Evolutionary conservation across 345 rosid genomes (phyloP).

Genomic region (Psidium guajava): DNA sequence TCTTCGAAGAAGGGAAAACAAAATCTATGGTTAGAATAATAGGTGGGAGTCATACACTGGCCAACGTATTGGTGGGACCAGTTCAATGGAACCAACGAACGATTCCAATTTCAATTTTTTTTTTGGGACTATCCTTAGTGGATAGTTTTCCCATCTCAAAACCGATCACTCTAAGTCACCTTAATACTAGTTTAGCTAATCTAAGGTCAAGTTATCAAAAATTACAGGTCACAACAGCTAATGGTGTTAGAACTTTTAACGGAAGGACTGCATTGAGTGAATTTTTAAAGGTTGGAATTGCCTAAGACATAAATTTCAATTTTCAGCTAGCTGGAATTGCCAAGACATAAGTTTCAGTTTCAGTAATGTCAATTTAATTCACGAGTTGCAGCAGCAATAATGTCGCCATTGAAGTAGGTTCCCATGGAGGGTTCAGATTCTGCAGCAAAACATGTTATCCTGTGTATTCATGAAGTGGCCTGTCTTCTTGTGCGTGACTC

Average conservation of each 20-base stretch:
- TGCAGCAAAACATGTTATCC: not conserved
- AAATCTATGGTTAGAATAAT: not conserved
- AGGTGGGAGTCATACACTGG: not conserved
- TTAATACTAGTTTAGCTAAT: not conserved
- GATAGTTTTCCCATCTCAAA: no score
- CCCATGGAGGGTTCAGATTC: not conserved
- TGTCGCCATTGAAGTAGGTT: not conserved
- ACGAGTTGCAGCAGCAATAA: not conserved
- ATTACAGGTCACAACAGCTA: not conserved
- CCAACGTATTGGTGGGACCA: not conserved
- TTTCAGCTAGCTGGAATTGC: not conserved
- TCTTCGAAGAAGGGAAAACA: not conserved
- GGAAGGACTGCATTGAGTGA: not conserved
- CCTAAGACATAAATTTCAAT: not conserved
- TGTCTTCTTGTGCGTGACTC: not conserved
- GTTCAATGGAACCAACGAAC: no score
- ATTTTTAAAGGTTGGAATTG: not conserved
- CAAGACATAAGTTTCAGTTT: not conserved
- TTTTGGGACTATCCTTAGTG: no score
- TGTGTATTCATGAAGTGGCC: not conserved
- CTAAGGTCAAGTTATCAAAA: not conserved
- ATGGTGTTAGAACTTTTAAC: not conserved
- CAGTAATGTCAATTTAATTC: not conserved
- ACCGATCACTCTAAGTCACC: not conserved
- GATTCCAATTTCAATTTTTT: no score